Base-by-base conservation (phyloP, 2,329 filamentous ascomycete genomes). In the Exophiala xenobiotica region DNA sequence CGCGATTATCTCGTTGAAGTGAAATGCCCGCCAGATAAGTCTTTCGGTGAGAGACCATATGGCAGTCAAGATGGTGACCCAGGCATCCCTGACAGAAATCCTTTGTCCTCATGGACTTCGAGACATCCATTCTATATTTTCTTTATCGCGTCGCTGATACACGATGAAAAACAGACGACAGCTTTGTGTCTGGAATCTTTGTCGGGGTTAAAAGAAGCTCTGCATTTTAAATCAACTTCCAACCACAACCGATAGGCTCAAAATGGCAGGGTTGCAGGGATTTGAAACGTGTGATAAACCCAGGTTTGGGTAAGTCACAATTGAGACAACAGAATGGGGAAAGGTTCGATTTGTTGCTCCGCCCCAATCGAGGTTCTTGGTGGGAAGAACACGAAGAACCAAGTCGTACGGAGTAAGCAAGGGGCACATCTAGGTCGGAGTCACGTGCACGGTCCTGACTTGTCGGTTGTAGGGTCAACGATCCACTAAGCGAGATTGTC, bases 21-120 rank as follows among this genome's bases (percentile, higher is more conserved):
- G 31, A 35, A 16, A 4, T 14, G 12, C 31, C 31, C 31, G 31
- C 5, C 31, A 35, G 9, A 35, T 35, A 35, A 35, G 8, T 3
- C 9, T 14, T 12, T 35, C 18, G 31, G 31, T 14, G 31, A 16
- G 31, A 3, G n/a, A 35, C n/a, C 31, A 35, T 35, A 6, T 19
- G 24, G 29, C 27, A 31, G 14, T 20, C 19, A 33, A 26, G 16
- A 20, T 14, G 24, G 8, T 26, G 24, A 54, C 43, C 45, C 50
- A 48, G 43, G 39, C 19, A 23, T 54, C 42, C 14, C 18, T 11
- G n/a, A 44, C 19, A 44, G 16, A 46, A 29, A 38, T 29, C 52
- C 39, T 40, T 50, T 38, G 31, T 26, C 38, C 31, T 27, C 37
- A 22, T 42, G 19, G 26, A 23, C 8, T 11, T 29, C 24, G 14